phyloP scores from a whole-genome alignment of 2,329 filamentous ascomycete species.

The Septoria linicola region DNA sequence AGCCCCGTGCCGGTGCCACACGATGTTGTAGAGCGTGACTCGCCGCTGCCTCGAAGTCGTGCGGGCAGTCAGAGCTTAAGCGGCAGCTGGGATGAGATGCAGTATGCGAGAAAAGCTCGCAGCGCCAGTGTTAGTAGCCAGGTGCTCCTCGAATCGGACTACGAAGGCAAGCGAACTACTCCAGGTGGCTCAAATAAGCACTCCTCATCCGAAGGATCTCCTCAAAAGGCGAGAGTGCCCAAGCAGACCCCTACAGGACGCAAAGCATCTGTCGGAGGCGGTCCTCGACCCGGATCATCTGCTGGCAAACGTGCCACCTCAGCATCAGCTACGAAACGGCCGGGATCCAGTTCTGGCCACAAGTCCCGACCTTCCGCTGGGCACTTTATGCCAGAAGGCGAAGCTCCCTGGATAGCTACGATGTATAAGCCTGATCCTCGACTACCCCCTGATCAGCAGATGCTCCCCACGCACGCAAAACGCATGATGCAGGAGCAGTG shows the following conservation, averaged over 20 bases:
- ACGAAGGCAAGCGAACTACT: conserved; percentile 37
- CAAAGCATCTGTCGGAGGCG: conserved; percentile 15
- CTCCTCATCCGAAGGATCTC: conserved; percentile 30
- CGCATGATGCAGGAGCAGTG: conserved; percentile 91
- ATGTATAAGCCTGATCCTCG: conserved; percentile 96
- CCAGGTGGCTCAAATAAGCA: conserved; percentile 36
- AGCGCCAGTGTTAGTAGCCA: conserved; percentile 65
- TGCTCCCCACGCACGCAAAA: conserved; percentile 89
- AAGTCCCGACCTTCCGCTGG: conserved; percentile 55
- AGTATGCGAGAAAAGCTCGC: conserved; percentile 55
- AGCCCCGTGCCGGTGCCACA: conserved; percentile 74
- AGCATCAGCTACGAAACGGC: conserved; percentile 20
- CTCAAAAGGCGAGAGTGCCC: conserved; percentile 44
- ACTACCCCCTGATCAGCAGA: conserved; percentile 89
- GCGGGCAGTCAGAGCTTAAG: conserved; percentile 57
- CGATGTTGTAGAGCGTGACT: conserved; percentile 72
- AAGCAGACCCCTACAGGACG: conserved; percentile 38
- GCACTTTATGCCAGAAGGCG: conserved; percentile 75
- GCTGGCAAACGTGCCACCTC: conserved; percentile 11
- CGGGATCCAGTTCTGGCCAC: conserved; percentile 30
- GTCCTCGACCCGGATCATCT: conserved; percentile 24
- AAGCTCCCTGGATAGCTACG: conserved; percentile 90
- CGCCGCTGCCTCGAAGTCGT: conserved; percentile 61
- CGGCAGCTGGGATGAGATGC: conserved; percentile 51
- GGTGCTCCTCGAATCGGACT: conserved; percentile 51